Base-by-base conservation (phyloP, 1,284 basidiomycete species). In the Fomitiporia mediterranea region DNA sequence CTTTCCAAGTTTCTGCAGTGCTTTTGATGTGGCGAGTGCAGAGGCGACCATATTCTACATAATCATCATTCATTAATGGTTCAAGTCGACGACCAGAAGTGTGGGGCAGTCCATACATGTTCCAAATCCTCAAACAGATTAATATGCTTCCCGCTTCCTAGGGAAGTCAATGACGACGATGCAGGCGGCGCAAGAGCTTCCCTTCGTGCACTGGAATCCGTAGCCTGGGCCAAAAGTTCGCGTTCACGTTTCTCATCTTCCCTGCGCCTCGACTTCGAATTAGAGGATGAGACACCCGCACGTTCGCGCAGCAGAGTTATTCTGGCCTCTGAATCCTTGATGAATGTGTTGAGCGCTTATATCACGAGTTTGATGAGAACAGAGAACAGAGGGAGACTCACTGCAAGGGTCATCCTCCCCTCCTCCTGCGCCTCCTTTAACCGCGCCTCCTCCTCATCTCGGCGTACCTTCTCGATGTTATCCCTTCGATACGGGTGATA, bases 401-500 rank as follows among this genome's bases (percentile, higher is more conserved):
- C 85, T 9, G 89, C 89, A 30, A 89, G 73, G 70, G 83, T 73
- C 68, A 89, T 80, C 53, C 82, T 72, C 1, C 84, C 87, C 57
- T 90, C 86, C 64, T 85, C 82, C 57, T 79, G 75, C 7, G 78
- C 81, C 62, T 89, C 84, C 56, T 84, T 75, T 30, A 71, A 68
- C 2, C 73, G 71, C n/a, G 88, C 89, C 64, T 84, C 86, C 65
- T 89, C 90, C 71, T 94, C 91, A 78, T 94, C 91, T 55, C 68
- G 70, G 5, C 82, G 74, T 0, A 94, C 91, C 21, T 80, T 78
- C 60, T 90, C 89, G 58, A 92, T 89, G 65, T 94, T 94, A 66
- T 92, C 90, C 43, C 83, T 72, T 50, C 89, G 76, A 67, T 93
- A 92, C 0, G 88, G 91, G 64, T 93, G 91, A 67, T 93, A 93